phyloP scores from a whole-genome alignment of 768 basidiomycete species.

The Phanerodontia chrysosporium region DNA sequence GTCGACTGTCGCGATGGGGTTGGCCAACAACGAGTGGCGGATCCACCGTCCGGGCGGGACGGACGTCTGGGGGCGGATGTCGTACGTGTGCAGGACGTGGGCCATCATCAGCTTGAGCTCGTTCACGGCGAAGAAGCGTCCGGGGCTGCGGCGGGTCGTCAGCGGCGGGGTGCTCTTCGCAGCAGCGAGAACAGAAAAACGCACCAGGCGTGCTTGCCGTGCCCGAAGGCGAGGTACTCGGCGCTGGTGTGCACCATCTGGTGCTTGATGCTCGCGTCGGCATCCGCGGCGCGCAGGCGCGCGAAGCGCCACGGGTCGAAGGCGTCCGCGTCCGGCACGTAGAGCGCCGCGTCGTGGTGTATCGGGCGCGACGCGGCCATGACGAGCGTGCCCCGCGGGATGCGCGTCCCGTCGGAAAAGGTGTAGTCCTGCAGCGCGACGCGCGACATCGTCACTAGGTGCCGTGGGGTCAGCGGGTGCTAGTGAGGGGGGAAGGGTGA shows the following conservation, averaged over 20 bases:
- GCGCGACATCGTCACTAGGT: conserved; percentile 24
- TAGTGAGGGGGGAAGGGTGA: background rate
- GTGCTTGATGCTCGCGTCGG: conserved; percentile 18
- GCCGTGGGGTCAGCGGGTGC: background rate
- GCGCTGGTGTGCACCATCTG: conserved; percentile 5
- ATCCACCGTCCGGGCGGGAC: background rate
- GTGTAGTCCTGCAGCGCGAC: conserved; percentile 28
- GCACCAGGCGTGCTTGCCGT: conserved; percentile 9
- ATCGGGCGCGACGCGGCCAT: conserved; percentile 14
- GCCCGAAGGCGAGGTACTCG: conserved; percentile 8
- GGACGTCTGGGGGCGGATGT: background rate
- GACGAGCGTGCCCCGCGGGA: conserved; percentile 20
- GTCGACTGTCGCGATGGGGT: background rate
- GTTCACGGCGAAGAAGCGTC: conserved; percentile 10
- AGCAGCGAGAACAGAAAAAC: background rate
- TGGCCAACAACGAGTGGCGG: background rate
- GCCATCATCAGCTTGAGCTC: conserved; percentile 11
- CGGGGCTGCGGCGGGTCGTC: background rate
- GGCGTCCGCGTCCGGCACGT: conserved; percentile 17
- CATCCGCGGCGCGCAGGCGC: conserved; percentile 17
- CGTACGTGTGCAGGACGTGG: background rate
- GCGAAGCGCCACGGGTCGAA: conserved; percentile 48
- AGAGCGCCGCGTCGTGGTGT: conserved; percentile 21
- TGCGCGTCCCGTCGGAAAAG: conserved; percentile 30
- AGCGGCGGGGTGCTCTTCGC: background rate